Percentiles rank a stretch among this genome's conserved stretches.
These are phyloP conservation scores for Dictyostelium capitatum DNA, from an alignment of 78 protist species.

Conservation along the genomic window DNA sequence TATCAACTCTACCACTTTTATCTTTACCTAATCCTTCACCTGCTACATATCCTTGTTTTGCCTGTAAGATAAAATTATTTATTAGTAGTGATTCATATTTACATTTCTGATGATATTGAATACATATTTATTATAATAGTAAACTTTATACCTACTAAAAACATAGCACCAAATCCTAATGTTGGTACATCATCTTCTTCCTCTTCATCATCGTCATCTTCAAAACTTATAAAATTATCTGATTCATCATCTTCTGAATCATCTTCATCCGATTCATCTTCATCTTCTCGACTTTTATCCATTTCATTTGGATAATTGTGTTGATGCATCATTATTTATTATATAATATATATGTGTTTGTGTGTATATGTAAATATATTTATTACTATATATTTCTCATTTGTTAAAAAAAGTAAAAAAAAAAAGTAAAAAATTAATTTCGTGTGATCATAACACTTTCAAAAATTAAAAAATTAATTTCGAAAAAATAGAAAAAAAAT, in stretches of 20 bases:
- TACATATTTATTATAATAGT: not conserved
- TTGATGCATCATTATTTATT: too few species aligned
- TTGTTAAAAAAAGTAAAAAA: too few species aligned
- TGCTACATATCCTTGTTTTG: conserved; percentile 25
- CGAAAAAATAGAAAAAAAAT: too few species aligned
- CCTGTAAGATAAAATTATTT: not conserved
- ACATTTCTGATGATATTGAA: not conserved
- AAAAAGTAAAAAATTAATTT: too few species aligned
- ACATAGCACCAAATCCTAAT: not conserved
- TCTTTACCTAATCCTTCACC: conserved; percentile 52
- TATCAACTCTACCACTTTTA: conserved; percentile 6
- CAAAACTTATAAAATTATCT: not conserved
- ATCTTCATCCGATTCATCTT: not conserved
- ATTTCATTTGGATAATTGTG: too few species aligned
- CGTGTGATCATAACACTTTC: too few species aligned
- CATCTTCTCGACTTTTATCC: too few species aligned
- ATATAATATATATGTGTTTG: too few species aligned
- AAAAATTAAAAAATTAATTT: too few species aligned
- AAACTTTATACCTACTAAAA: not conserved
- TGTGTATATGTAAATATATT: too few species aligned
- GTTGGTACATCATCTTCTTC: not conserved
- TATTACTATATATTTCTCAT: too few species aligned
- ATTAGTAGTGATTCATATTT: not conserved
- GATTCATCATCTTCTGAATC: not conserved
- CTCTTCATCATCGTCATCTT: not conserved